Percentiles rank a stretch among this genome's conserved stretches.
These are phyloP conservation scores for Phlebiopsis gigantea DNA, from an alignment of 768 basidiomycete genomes.

Conservation along the genomic window DNA sequence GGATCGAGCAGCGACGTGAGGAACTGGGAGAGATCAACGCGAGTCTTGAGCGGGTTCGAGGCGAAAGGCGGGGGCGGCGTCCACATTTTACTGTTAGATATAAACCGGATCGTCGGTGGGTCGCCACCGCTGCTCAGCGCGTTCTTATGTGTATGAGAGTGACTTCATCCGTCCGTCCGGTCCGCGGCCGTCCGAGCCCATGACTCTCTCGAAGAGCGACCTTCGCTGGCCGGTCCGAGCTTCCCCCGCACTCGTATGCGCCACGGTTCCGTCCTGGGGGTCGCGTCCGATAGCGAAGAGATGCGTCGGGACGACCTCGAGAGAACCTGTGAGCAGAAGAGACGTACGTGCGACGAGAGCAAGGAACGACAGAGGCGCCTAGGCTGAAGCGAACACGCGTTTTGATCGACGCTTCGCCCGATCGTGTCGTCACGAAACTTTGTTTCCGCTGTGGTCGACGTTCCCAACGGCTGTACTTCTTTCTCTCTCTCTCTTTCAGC, in stretches of 20 bases:
- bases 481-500: background rate
- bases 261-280: background rate
- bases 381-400: background rate
- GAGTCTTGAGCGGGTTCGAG: slow-evolving; percentile 57
- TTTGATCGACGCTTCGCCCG: background rate
- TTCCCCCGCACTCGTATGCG: background rate
- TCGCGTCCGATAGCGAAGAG: background rate
- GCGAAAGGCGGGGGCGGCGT: slow-evolving; percentile 31
- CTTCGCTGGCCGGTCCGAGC: background rate
- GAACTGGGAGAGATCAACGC: slow-evolving; percentile 52
- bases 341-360: background rate
- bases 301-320: no score
- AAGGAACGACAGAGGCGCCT: background rate
- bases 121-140: background rate
- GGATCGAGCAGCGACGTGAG: slow-evolving; percentile 59
- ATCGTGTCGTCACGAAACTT: background rate
- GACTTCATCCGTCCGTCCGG: background rate
- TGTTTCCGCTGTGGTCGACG: background rate
- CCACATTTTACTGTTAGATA: background rate
- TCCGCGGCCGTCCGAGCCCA: background rate
- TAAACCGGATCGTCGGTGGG: background rate
- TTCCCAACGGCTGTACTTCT: background rate
- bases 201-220: background rate
- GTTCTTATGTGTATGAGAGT: background rate
- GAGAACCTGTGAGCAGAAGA: background rate